Base-by-base conservation (phyloP, 306 rosid genomes). In the Cyamopsis tetragonoloba region DNA sequence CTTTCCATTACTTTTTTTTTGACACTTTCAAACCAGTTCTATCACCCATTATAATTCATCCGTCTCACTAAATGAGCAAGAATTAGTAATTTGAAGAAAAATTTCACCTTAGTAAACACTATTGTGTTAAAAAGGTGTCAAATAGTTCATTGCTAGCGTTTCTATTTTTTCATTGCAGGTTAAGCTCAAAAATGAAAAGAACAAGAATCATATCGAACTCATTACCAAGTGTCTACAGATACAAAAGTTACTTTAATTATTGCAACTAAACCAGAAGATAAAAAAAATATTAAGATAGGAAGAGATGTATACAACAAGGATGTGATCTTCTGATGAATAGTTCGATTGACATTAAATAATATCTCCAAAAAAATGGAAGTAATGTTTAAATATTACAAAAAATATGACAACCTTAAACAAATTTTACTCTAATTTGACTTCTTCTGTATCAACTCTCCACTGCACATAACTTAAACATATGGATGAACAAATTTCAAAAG, bases 381-480 rank as follows among this genome's bases (percentile, higher is more conserved):
- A 54, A 48, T 72, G 73, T 72, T 63, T 62, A 46, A 60, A 56
- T 60, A 61, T 44, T 80, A 18, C 66, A 71, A 80, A 73, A 71
- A 76, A 61, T 43, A 31, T 48, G 17, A 72, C 43, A 72, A 31
- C 34, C 30, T 71, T 70, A 56, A 61, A 73, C 60, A 48, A n/a
- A 77, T 44, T 48, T 42, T 55, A 59, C 27, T 65, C 68, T 58
- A 75, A 39, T 68, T 71, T 28, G 58, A 66, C 59, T 64, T 61
- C 73, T 77, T 61, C 70, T 76, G 26, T 62, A 63, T 72, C 24
- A 28, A 67, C 62, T 77, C 76, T 39, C 34, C 72, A 64, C 77
- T 62, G 85, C 85, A 81, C 77, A 73, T 72, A 60, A 72, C 31
- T 79, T 64, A 62, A 60, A 37, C 60, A 67, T 57, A 17, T 14